phyloP scores from a whole-genome alignment of 106 monocot genomes.

The Allium cepa region DNA sequence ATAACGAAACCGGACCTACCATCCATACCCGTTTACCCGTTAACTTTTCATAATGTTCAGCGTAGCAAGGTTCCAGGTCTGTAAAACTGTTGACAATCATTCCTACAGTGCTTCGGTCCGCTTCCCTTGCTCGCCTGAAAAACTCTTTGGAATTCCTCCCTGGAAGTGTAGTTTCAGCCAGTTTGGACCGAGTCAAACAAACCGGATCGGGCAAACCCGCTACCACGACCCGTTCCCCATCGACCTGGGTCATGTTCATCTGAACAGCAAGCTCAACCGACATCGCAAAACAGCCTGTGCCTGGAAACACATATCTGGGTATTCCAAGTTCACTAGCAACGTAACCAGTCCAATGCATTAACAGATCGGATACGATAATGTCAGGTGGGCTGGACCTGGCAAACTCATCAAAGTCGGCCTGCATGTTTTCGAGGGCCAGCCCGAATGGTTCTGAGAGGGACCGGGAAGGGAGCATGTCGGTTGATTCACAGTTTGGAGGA shows the following conservation, averaged over 20 bases:
- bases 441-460: constrained; percentile 14
- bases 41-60: constrained; percentile 19
- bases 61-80: constrained; percentile 26
- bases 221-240: constrained; percentile 10
- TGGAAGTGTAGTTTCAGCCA: constrained; percentile 19
- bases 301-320: constrained; percentile 30
- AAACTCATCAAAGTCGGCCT: constrained; percentile 14
- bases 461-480: constrained; percentile 16
- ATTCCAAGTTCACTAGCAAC: constrained; percentile 17
- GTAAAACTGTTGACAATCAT: constrained; percentile 25
- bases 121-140: constrained; percentile 9
- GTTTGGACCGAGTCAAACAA: constrained; percentile 12
- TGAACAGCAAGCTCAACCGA: constrained; percentile 22
- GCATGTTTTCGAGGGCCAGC: constrained; percentile 18
- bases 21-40: constrained; percentile 21
- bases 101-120: constrained; percentile 11
- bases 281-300: constrained; percentile 29
- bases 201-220: constrained; percentile 22
- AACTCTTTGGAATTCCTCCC: constrained; percentile 11
- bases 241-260: constrained; percentile 11
- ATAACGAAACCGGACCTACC: constrained; percentile 32
- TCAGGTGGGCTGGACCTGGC: constrained; percentile 11
- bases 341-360: constrained; percentile 26
- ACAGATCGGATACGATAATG: constrained; percentile 24
- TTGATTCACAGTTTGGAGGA: constrained; percentile 11